Conservation (phyloP, 1,284 basidiomycete species). For the Pyrrhoderma lamaoense region DNA sequence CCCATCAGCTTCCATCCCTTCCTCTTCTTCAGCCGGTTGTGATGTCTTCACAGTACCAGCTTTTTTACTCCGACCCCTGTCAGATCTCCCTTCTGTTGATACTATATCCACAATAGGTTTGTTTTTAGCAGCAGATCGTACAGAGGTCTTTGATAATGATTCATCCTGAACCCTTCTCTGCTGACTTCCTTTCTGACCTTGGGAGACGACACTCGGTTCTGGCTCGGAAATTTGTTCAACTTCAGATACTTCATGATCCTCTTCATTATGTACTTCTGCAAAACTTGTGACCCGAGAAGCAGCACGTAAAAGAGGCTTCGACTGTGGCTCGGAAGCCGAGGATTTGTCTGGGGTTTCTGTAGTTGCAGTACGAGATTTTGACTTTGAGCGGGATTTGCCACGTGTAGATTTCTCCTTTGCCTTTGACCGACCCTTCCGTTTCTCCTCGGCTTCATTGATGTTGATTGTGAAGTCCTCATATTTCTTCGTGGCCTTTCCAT, state of each 20-base stretch:
- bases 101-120: too few relatives aligned
- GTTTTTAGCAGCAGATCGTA: too few relatives aligned
- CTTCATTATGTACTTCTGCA: constrained; percentile 3
- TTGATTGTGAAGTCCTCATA: constrained; percentile 12
- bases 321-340: constrained; percentile 2
- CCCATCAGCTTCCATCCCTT: constrained; percentile 1
- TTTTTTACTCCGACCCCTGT: too few relatives aligned
- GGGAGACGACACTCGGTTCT: not conserved
- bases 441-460: constrained; percentile 12
- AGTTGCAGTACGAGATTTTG: constrained; percentile 9
- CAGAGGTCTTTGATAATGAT: too few relatives aligned
- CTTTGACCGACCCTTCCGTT: constrained; percentile 3
- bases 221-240: not conserved
- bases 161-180: not conserved
- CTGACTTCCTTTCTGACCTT: not conserved
- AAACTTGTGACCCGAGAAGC: constrained; percentile 3
- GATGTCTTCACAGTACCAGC: too few relatives aligned
- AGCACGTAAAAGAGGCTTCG: constrained; percentile 9
- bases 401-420: not conserved
- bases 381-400: constrained; percentile 10
- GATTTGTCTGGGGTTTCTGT: not conserved
- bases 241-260: not conserved
- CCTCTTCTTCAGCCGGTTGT: constrained; percentile 11
- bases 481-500: constrained; percentile 6
- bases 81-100: too few relatives aligned